Evolutionary conservation across 1,139 yeast species (phyloP), one percentile per base, ranked within the genome.

Genomic region (Debaryomyces singareniensis): DNA sequence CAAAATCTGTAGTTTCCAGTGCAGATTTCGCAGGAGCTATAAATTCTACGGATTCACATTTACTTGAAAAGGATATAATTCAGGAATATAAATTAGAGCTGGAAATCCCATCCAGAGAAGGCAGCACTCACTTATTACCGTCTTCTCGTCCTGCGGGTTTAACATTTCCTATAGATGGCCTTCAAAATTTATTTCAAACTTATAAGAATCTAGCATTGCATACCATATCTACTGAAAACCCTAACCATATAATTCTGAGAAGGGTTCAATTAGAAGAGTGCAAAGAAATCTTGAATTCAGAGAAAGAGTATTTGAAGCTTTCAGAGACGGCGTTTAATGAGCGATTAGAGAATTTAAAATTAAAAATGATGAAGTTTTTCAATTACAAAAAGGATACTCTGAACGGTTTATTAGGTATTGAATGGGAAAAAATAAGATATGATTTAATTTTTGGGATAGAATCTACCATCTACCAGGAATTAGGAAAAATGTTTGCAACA

Each of bases 371-470:
- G 37, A 52, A 55, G 25, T 63, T 55, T 41, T 66, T 67, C 45
- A 62, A 54, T 32, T 62, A 62, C 36, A 65, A 61, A 32, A 63
- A 61, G 37, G 47, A 60, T 3, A 48, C 54, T n/a, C 56, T 58
- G 2, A 61, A 60, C 43, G 65, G 65, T 16, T 43, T 65, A 13
- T 36, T 64, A 16, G 69, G 62, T 2, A 58, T 67, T 43, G 71
- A 64, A 44, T 67, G 71, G 71, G 71, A 67, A 35, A 68, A 61
- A 32, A 57, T 66, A 25, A 46, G 71, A 22, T 53, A 58, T 31
- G 73, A 67, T 26, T 42, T 65, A 26, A 39, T 57, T 3, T 51
- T 53, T 34, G 71, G 71, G 2, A 43, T 63, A 12, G 73, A 67
- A 35, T 46, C 49, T 7, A 51, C 52, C 29, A 32, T 60, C 24